Conservation (phyloP, 257 asterid genomes). For the Vinca minor region DNA sequence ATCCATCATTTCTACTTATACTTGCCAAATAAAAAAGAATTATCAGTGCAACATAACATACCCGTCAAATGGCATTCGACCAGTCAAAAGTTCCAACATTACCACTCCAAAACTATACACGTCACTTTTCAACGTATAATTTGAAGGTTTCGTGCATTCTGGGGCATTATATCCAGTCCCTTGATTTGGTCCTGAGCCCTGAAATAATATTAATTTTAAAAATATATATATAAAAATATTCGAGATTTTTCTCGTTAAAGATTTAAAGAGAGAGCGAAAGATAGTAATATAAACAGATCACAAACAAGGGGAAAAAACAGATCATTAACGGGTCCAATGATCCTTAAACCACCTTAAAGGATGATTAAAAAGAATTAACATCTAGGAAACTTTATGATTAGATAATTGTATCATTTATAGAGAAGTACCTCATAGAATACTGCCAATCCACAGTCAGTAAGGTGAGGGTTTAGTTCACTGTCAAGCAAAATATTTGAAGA, state of each 20-base stretch:
- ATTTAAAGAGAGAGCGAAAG: no score
- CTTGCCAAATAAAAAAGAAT: neutral
- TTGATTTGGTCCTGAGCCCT: constrained; percentile 11
- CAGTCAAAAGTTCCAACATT: constrained; percentile 53
- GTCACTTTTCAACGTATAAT: constrained; percentile 42
- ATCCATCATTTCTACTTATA: neutral
- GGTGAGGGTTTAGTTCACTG: constrained; percentile 43
- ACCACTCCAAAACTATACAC: constrained; percentile 55
- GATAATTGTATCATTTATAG: constrained; percentile 1
- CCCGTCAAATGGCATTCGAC: constrained; percentile 23
- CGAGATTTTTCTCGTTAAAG: no score
- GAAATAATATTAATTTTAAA: neutral
- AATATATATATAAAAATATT: no score
- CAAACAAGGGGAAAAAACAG: neutral
- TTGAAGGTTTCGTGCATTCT: constrained; percentile 37
- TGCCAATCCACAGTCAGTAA: constrained; percentile 51
- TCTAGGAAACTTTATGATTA: neutral
- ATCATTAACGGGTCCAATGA: neutral
- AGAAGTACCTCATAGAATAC: constrained; percentile 34
- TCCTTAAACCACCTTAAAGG: neutral
- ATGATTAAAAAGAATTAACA: neutral
- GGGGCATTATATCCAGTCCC: constrained; percentile 49
- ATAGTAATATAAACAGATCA: no score
- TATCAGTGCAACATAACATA: no score
- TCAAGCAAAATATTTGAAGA: constrained; percentile 57